phyloP scores from a whole-genome alignment of 1,284 basidiomycete species.

The Porogramme epimiltina region DNA sequence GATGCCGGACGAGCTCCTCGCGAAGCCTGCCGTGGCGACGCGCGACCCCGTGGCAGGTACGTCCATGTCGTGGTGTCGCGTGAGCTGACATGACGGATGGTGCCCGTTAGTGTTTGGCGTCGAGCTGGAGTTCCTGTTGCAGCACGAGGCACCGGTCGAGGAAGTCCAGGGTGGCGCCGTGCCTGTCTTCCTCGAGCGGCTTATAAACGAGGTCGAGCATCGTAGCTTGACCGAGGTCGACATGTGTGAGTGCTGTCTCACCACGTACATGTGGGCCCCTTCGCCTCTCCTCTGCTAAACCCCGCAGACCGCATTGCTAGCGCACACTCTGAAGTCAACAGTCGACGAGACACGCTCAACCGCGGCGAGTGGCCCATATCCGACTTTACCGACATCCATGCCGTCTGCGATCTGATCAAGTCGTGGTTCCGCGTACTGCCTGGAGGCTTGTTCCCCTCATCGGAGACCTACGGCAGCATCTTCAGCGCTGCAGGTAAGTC shows the following conservation, averaged over 20 bases:
- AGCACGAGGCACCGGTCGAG: constrained; percentile 57
- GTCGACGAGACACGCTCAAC: constrained; percentile 74
- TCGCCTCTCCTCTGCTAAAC: neutral
- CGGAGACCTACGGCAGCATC: constrained; percentile 64
- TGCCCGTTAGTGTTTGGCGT: constrained; percentile 70
- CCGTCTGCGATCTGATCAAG: constrained; percentile 80
- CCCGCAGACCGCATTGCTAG: constrained; percentile 85
- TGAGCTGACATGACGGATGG: constrained; percentile 2
- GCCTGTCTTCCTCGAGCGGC: constrained; percentile 65
- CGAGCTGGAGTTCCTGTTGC: constrained; percentile 66
- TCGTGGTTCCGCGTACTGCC: constrained; percentile 82
- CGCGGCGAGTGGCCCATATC: constrained; percentile 64
- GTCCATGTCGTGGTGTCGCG: constrained; percentile 23
- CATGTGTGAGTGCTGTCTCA: constrained; percentile 63
- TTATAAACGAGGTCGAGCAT: constrained; percentile 68
- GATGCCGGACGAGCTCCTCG: constrained; percentile 68
- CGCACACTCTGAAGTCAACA: constrained; percentile 66
- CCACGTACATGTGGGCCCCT: neutral
- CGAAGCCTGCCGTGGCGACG: constrained; percentile 42
- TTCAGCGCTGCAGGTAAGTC: constrained; percentile 67
- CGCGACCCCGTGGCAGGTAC: constrained; percentile 66
- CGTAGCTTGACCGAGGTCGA: constrained; percentile 80
- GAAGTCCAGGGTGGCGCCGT: constrained; percentile 56
- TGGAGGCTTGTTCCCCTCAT: constrained; percentile 75
- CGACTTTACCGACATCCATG: constrained; percentile 70